phyloP scores from a whole-genome alignment of 2,329 filamentous ascomycete species.

The Teratosphaeria pseudoeucalypti region DNA sequence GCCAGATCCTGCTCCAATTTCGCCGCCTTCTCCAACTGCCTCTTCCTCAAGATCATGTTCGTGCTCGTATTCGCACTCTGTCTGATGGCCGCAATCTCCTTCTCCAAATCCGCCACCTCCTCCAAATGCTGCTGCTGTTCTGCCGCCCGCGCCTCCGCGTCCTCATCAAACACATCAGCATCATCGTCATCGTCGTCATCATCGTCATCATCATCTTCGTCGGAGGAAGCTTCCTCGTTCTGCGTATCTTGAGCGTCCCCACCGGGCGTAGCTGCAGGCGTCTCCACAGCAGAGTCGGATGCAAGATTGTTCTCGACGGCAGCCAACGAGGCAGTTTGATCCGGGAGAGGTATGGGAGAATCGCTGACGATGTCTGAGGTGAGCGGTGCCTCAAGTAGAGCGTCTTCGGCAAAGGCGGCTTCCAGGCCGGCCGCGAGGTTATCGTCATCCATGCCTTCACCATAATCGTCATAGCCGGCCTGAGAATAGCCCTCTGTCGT shows the following conservation, averaged over 20 bases:
- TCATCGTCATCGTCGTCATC: slow-evolving; percentile 36
- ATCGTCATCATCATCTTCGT: slow-evolving; percentile 18
- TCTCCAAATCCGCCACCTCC: slow-evolving; percentile 46
- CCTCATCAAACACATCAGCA: slow-evolving; percentile 40
- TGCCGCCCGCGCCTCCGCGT: slow-evolving; percentile 38
- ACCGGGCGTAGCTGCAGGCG: slow-evolving; percentile 8
- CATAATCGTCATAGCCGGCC: slow-evolving; percentile 30
- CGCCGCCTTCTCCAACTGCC: slow-evolving; percentile 39
- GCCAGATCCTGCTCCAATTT: slow-evolving; percentile 44
- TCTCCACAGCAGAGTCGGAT: slow-evolving; percentile 6
- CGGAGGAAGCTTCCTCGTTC: slow-evolving; percentile 17
- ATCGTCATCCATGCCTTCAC: slow-evolving; percentile 22
- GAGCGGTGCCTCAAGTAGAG: slow-evolving; percentile 5
- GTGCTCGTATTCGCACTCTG: slow-evolving; percentile 30
- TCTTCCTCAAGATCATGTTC: slow-evolving; percentile 39
- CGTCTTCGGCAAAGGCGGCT: slow-evolving; percentile 30
- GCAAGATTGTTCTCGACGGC: slow-evolving; percentile 13
- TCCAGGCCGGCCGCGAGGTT: slow-evolving; percentile 22
- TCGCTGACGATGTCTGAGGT: slow-evolving; percentile 16
- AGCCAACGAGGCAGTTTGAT: slow-evolving; percentile 16
- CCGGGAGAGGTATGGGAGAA: slow-evolving; percentile 18
- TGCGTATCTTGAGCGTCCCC: slow-evolving; percentile 23
- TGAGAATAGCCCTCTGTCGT: slow-evolving; percentile 25
- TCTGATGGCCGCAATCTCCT: slow-evolving; percentile 34
- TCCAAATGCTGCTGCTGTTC: slow-evolving; percentile 39